Conservation (phyloP, 768 basidiomycete species). For the Lactifluus volemus region DNA sequence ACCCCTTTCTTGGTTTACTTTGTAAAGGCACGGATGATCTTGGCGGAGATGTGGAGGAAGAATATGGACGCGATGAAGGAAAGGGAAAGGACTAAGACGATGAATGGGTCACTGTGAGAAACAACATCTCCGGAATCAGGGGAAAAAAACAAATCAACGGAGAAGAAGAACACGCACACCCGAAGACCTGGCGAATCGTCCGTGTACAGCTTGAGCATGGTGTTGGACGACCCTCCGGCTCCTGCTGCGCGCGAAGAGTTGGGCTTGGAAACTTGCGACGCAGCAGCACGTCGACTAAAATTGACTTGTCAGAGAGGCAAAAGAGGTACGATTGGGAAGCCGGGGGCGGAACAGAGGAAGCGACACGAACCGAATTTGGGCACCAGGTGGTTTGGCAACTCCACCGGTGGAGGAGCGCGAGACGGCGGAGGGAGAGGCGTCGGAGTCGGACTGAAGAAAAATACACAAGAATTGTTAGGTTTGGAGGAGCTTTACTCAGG, state of each 20-base stretch:
- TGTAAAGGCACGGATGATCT: slow-evolving; percentile 84
- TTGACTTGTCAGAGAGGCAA: background rate
- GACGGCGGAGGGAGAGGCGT: slow-evolving; percentile 42
- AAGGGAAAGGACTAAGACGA: slow-evolving; percentile 90
- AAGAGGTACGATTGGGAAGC: too few relatives aligned
- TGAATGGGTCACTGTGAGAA: slow-evolving; percentile 77
- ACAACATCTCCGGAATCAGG: background rate
- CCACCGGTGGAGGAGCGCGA: slow-evolving; percentile 33
- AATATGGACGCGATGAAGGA: slow-evolving; percentile 98
- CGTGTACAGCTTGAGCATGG: slow-evolving; percentile 98
- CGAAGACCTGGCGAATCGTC: slow-evolving; percentile 95
- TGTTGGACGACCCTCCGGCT: slow-evolving; percentile 93
- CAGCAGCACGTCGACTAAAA: slow-evolving; percentile 63
- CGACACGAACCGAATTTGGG: slow-evolving; percentile 63
- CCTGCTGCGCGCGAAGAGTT: slow-evolving; percentile 88
- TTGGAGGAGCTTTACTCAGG: background rate
- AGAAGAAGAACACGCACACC: slow-evolving; percentile 58
- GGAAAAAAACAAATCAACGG: background rate
- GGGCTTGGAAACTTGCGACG: slow-evolving; percentile 56
- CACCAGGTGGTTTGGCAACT: slow-evolving; percentile 68
- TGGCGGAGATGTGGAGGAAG: slow-evolving; percentile 96
- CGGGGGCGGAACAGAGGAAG: background rate
- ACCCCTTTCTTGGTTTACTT: slow-evolving; percentile 2
- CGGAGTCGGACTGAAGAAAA: slow-evolving; percentile 64
- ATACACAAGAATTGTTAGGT: background rate